A percentile compares a stretch with the other conserved stretches of the same genome.
phyloP scores from a whole-genome alignment of 2,329 filamentous ascomycete species.

The Cryphonectria carpinicola region DNA sequence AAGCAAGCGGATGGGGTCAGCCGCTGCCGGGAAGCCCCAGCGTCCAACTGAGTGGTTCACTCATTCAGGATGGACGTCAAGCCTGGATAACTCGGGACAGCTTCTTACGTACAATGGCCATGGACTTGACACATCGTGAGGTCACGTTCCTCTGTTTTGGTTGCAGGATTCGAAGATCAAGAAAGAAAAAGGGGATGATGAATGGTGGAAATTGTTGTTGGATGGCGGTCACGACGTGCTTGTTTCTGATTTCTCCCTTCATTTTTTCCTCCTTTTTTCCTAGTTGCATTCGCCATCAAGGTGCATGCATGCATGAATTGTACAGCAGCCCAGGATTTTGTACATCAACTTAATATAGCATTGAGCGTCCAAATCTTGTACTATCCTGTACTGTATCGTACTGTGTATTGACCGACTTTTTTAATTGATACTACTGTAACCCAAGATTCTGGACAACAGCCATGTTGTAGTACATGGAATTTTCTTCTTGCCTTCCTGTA shows the following conservation, averaged over 20 bases:
- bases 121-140: conserved; percentile 28
- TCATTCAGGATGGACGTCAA: conserved; percentile 12
- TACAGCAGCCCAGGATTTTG: not conserved
- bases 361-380: not conserved
- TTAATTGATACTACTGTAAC: not conserved
- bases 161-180: conserved; percentile 9
- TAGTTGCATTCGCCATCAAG: conserved; percentile 5
- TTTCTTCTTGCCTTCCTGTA: not conserved
- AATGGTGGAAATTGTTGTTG: not conserved
- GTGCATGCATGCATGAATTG: not conserved
- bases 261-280: not conserved
- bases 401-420: not conserved
- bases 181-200: not conserved
- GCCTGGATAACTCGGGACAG: conserved; percentile 14
- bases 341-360: not conserved
- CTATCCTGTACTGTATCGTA: not conserved
- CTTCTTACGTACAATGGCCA: conserved; percentile 29
- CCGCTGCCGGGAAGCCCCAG: conserved; percentile 23
- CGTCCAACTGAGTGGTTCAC: not conserved
- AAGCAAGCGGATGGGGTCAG: conserved; percentile 28
- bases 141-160: conserved; percentile 26
- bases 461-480: not conserved
- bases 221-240: conserved; percentile 6
- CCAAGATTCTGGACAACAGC: not conserved
- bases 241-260: no score